phyloP scores from a whole-genome alignment of 129 eudicot species.

The Chrysanthemum seticuspe region DNA sequence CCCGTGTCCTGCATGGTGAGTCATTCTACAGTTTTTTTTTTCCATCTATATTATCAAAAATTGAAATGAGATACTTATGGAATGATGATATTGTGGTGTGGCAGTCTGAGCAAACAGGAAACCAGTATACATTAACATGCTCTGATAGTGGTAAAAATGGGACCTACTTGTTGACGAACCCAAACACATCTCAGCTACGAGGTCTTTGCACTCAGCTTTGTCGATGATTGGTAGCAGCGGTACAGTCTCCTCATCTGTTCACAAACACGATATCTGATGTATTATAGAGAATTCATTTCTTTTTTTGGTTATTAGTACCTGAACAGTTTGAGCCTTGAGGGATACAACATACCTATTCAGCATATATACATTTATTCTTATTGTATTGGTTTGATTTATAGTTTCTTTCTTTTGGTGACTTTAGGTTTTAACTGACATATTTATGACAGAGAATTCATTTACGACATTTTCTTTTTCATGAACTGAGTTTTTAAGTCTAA shows the following conservation, averaged over 20 bases:
- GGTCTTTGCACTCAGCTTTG: slow-evolving; percentile 79
- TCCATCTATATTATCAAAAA: slow-evolving; percentile 26
- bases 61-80: background rate
- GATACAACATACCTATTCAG: background rate
- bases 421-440: background rate
- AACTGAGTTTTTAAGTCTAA: too few species aligned
- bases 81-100: slow-evolving; percentile 14
- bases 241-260: slow-evolving; percentile 5
- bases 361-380: slow-evolving; percentile 17
- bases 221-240: slow-evolving; percentile 38
- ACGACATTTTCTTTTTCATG: too few species aligned
- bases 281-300: slow-evolving; percentile 14
- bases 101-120: slow-evolving; percentile 68
- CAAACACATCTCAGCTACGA: slow-evolving; percentile 57
- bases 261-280: slow-evolving; percentile 13
- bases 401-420: background rate
- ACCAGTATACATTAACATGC: slow-evolving; percentile 66
- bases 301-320: slow-evolving; percentile 7
- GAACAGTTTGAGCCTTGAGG: background rate
- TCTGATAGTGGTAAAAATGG: slow-evolving; percentile 55
- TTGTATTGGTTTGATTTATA: slow-evolving; percentile 3
- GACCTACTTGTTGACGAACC: slow-evolving; percentile 46
- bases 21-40: background rate
- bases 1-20: slow-evolving; percentile 63
- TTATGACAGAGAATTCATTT: background rate